These are phyloP conservation scores for Pythium insidiosum DNA, from an alignment of 352 stramenopile species.

Conservation along the genomic window DNA sequence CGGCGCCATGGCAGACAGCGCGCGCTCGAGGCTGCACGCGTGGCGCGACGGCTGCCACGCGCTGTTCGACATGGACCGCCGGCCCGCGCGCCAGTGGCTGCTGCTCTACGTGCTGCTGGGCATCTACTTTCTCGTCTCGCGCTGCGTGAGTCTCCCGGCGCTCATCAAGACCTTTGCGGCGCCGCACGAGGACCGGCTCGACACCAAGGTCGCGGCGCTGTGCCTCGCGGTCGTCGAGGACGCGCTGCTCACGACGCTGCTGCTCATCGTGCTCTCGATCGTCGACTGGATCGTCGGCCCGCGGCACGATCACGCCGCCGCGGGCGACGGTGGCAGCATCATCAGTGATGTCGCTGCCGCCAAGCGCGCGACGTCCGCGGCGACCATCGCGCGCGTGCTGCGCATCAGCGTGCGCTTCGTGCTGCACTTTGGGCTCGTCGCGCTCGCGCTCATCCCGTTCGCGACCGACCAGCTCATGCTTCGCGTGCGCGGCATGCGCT, in stretches of 20 bases:
- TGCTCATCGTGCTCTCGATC: too few relatives aligned
- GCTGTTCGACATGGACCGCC: too few relatives aligned
- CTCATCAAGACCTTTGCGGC: slow-evolving; percentile 24
- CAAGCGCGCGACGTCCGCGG: slow-evolving; percentile 3
- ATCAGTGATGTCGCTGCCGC: background rate
- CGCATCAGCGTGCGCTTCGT: slow-evolving; percentile 15
- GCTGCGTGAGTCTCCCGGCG: slow-evolving; percentile 11
- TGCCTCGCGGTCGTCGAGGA: too few relatives aligned
- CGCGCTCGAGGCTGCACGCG: background rate
- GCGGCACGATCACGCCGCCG: too few relatives aligned
- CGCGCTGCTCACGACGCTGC: too few relatives aligned
- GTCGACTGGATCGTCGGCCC: too few relatives aligned
- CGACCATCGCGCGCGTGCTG: background rate
- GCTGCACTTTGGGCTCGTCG: slow-evolving; percentile 21
- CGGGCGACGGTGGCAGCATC: too few relatives aligned
- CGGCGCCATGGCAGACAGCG: too few relatives aligned
- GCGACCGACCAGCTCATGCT: slow-evolving; percentile 29
- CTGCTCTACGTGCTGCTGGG: slow-evolving; percentile 20
- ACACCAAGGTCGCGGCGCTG: slow-evolving; percentile 7
- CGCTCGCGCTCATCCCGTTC: slow-evolving; percentile 16
- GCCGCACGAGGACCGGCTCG: slow-evolving; percentile 10
- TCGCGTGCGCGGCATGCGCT: slow-evolving; percentile 23
- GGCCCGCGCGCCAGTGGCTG: slow-evolving; percentile 26
- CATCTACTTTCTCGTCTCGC: slow-evolving; percentile 26
- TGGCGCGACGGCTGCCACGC: background rate